Percentiles rank a stretch among this genome's conserved stretches.
phyloP scores from a whole-genome alignment of 106 monocot genomes.

The Dioscorea zingiberensis region DNA sequence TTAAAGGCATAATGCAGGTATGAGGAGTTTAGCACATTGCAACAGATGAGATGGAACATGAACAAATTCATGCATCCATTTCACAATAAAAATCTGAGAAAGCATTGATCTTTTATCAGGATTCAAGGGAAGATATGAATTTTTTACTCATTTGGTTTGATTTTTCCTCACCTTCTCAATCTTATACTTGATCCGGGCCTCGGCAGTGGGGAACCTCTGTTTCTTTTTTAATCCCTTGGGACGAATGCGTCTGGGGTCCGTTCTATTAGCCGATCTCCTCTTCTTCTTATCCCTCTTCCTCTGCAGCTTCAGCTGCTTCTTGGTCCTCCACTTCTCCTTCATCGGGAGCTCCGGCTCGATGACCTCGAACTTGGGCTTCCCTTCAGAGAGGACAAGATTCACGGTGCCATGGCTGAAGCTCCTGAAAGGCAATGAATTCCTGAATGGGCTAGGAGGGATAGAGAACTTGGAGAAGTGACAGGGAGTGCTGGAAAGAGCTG shows the following conservation, averaged over 20 bases:
- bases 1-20: too few relatives aligned
- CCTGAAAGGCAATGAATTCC: not conserved
- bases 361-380: conserved; percentile 13
- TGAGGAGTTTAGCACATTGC: too few relatives aligned
- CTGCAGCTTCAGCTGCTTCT: conserved; percentile 12
- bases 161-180: conserved; percentile 7
- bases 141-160: too few relatives aligned
- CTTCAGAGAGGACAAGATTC: conserved; percentile 6
- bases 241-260: conserved; percentile 3
- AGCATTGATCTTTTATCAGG: too few relatives aligned
- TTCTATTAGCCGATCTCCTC: conserved; percentile 2
- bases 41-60: too few relatives aligned
- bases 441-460: not conserved
- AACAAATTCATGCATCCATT: too few relatives aligned
- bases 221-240: conserved; percentile 11
- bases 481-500: not conserved
- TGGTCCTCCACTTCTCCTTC: conserved; percentile 14
- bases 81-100: too few relatives aligned
- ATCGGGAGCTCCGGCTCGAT: conserved; percentile 3
- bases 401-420: conserved; percentile 5
- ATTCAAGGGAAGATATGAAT: too few relatives aligned
- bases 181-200: conserved; percentile 15
- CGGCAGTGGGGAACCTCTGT: conserved; percentile 9
- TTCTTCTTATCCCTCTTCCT: conserved; percentile 9
- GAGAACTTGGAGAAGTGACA: not conserved